A percentile compares a stretch with the other conserved stretches of the same genome.
These are phyloP conservation scores for Myriangium duriaei DNA, from an alignment of 2,329 filamentous ascomycete genomes.

Conservation along the genomic window DNA sequence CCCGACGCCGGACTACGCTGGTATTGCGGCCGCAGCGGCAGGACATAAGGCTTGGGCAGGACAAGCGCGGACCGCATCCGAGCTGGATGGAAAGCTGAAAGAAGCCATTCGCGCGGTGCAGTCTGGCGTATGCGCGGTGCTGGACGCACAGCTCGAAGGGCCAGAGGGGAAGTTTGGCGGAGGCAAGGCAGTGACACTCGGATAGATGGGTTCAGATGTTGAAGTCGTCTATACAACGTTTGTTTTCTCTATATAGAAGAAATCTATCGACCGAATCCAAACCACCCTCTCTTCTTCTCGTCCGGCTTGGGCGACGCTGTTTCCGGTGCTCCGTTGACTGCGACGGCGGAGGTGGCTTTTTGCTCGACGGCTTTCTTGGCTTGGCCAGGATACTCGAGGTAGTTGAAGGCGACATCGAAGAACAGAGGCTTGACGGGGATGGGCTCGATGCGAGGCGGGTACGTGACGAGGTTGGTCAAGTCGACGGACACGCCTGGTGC, in stretches of 20 bases:
- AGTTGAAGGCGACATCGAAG: conserved; percentile 95
- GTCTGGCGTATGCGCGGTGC: conserved; percentile 44
- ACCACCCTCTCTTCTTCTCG: conserved; percentile 39
- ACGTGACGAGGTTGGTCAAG: conserved; percentile 69
- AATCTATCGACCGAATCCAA: conserved; percentile 34
- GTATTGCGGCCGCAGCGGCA: conserved; percentile 53
- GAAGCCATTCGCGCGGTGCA: conserved; percentile 48
- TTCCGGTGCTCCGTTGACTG: conserved; percentile 14
- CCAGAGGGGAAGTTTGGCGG: conserved; percentile 42
- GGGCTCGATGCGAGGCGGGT: conserved; percentile 69
- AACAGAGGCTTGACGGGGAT: conserved; percentile 92
- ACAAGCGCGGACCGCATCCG: conserved; percentile 42
- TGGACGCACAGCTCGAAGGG: conserved; percentile 49
- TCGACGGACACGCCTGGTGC: conserved; percentile 48
- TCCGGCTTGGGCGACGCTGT: conserved; percentile 14
- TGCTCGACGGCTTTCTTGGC: conserved; percentile 20
- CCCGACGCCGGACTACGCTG: conserved; percentile 53
- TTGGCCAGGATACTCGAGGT: conserved; percentile 77
- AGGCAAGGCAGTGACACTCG: conserved; percentile 19
- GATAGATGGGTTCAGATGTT: conserved; percentile 8
- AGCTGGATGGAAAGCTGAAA: conserved; percentile 42
- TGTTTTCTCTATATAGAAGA: background rate
- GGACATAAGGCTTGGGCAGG: conserved; percentile 51
- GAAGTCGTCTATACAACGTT: background rate
- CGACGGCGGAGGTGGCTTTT: conserved; percentile 16